phyloP scores from a whole-genome alignment of 2,329 filamentous ascomycete genomes.

The Diaporthe australafricana region DNA sequence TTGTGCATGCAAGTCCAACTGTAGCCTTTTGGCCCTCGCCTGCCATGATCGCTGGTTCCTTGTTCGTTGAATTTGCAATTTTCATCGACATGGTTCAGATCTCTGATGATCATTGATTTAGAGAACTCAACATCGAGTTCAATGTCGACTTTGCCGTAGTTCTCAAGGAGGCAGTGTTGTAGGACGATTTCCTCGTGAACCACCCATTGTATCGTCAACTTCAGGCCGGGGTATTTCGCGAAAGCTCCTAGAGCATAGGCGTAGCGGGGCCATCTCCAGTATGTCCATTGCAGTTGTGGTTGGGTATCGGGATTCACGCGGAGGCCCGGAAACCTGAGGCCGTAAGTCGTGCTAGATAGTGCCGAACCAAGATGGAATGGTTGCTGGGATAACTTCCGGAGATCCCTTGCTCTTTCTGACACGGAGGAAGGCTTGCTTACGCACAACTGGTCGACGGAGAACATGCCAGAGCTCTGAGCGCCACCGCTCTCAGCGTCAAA shows the following conservation, averaged over 20 bases:
- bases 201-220: conserved; percentile 5
- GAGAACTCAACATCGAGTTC: neutral
- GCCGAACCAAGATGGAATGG: neutral
- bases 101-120: neutral
- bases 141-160: neutral
- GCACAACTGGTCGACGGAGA: neutral
- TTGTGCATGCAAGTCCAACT: neutral
- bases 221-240: neutral
- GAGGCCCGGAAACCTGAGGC: neutral
- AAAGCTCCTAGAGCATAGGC: neutral
- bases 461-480: neutral
- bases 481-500: no score
- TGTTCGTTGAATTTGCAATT: neutral
- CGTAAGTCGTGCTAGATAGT: neutral
- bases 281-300: neutral
- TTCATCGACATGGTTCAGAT: neutral
- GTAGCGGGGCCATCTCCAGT: conserved; percentile 26
- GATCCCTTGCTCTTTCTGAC: neutral
- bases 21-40: neutral
- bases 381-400: neutral
- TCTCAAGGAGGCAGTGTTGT: neutral
- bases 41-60: rapidly evolving
- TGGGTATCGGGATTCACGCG: neutral
- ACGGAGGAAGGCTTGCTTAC: neutral
- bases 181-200: neutral